phyloP scores from a whole-genome alignment of 1,284 basidiomycete species.

The Ganoderma leucocontextum region DNA sequence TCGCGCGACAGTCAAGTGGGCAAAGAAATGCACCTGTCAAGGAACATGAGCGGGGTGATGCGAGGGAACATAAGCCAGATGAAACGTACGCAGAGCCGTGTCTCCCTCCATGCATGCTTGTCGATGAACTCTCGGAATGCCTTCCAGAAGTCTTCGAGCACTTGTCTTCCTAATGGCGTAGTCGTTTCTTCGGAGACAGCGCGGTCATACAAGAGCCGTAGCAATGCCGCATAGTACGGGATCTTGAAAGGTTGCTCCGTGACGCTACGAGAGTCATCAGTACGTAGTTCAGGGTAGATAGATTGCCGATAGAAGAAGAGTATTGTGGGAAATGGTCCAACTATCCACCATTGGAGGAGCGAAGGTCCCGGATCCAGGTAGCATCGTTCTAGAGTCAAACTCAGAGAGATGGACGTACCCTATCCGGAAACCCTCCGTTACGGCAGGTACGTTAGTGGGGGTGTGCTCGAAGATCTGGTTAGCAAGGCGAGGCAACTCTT shows the following conservation, averaged over 20 bases:
- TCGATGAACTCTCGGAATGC: slow-evolving; percentile 88
- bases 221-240: slow-evolving; percentile 85
- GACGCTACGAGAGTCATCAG: slow-evolving; percentile 52
- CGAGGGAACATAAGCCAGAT: neutral
- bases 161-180: slow-evolving; percentile 67
- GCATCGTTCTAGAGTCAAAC: neutral
- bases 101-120: slow-evolving; percentile 88
- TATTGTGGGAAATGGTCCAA: neutral
- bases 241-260: slow-evolving; percentile 94
- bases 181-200: slow-evolving; percentile 37
- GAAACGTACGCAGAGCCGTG: slow-evolving; percentile 80
- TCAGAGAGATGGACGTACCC: slow-evolving; percentile 55
- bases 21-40: slow-evolving; percentile 87
- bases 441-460: slow-evolving; percentile 63
- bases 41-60: neutral
- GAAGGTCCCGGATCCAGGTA: neutral
- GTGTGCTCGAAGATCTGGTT: slow-evolving; percentile 68
- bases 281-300: neutral
- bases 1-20: slow-evolving; percentile 80
- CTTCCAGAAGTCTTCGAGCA: slow-evolving; percentile 90
- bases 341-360: neutral
- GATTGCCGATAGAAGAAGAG: neutral
- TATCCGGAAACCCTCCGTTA: slow-evolving; percentile 80
- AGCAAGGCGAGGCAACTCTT: slow-evolving; percentile 74
- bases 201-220: slow-evolving; percentile 71